Evolutionary conservation across 352 stramenopile species (phyloP).

Genomic region (Pythium plurisporium): DNA sequence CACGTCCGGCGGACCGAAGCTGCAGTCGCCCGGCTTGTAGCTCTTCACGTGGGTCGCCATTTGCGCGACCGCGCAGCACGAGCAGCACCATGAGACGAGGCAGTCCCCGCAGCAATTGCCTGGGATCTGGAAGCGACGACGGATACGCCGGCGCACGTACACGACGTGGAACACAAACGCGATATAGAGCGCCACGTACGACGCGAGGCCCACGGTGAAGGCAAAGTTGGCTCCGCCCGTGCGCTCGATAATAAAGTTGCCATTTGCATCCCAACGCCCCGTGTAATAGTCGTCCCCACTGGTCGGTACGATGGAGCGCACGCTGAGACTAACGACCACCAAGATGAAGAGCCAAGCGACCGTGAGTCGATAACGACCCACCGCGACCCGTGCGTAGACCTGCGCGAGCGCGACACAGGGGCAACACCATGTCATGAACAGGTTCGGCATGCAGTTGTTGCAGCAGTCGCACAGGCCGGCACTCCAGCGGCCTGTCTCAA

Average conservation of each 20-base stretch:
- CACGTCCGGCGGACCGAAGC: constrained; percentile 29
- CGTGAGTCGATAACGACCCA: too few species aligned
- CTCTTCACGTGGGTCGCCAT: constrained; percentile 55
- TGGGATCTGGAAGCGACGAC: constrained; percentile 39
- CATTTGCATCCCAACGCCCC: too few species aligned
- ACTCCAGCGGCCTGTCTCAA: constrained; percentile 25
- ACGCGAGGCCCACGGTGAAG: too few species aligned
- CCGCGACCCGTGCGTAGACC: constrained; percentile 13
- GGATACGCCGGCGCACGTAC: constrained; percentile 33
- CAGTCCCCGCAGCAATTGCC: constrained; percentile 30
- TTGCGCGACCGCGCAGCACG: constrained; percentile 40
- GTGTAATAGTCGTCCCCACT: too few species aligned
- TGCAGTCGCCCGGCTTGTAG: constrained; percentile 39
- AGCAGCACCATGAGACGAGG: constrained; percentile 33
- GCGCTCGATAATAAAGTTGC: too few species aligned
- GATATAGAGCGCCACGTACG: too few species aligned
- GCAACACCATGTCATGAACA: constrained; percentile 24
- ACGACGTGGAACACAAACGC: too few species aligned
- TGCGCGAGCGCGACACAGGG: constrained; percentile 29
- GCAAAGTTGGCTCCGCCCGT: too few species aligned
- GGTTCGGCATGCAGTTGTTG: constrained; percentile 31
- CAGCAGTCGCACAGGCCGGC: constrained; percentile 27
- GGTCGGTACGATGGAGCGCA: too few species aligned
- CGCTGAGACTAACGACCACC: too few species aligned
- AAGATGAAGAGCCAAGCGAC: too few species aligned